Conservation (phyloP, 2,329 filamentous ascomycete species). For the Pyricularia grisea region DNA sequence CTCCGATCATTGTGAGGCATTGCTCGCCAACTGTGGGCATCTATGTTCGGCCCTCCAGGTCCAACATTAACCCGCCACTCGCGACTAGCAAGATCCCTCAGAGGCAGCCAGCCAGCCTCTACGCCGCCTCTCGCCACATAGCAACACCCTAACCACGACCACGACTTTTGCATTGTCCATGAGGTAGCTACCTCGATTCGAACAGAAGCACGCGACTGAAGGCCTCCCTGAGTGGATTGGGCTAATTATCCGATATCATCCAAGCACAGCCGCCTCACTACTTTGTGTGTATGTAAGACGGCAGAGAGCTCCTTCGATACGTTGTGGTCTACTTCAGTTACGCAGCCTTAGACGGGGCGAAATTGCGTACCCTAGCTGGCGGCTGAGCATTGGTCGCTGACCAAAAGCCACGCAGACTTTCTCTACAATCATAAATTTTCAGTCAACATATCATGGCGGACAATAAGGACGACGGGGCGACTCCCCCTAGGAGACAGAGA, state of each 20-base stretch:
- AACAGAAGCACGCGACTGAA: not conserved
- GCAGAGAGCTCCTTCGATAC: not conserved
- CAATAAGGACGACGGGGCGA: not conserved
- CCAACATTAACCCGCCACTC: not conserved
- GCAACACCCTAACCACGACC: not conserved
- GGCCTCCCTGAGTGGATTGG: not conserved
- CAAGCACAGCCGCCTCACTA: not conserved
- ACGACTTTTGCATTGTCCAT: not conserved
- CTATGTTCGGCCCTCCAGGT: not conserved
- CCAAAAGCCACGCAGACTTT: conserved; percentile 1
- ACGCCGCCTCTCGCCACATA: not conserved
- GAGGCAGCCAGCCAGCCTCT: not conserved
- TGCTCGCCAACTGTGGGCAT: not conserved
- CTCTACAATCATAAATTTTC: not conserved
- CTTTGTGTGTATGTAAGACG: not conserved
- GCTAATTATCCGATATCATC: not conserved
- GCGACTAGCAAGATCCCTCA: not conserved
- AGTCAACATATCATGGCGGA: conserved; percentile 1
- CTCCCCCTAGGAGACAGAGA: conserved; percentile 2
- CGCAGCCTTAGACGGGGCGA: not conserved
- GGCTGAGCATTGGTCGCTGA: conserved; percentile 5
- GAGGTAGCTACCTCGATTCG: not conserved
- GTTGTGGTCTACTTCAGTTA: not conserved
- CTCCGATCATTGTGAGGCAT: not conserved
- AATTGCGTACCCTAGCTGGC: not conserved